Evolutionary conservation across 108 stramenopile species (phyloP).

Genomic region (Parietichytrium sp.): DNA sequence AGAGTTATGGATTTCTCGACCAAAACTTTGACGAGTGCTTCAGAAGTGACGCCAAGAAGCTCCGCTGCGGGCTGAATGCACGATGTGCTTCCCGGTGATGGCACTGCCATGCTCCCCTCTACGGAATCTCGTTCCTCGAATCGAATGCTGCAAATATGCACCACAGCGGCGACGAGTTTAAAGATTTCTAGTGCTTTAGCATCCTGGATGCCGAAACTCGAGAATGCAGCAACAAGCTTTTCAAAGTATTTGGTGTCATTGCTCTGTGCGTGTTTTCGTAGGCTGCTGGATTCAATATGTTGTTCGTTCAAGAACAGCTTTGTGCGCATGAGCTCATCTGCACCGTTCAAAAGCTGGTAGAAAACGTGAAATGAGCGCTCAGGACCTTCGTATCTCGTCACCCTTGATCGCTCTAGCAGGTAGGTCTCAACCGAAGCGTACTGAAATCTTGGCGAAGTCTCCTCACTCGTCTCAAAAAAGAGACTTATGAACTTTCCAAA

Average conservation of each 20-base stretch:
- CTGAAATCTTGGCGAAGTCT: background rate
- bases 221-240: background rate
- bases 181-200: slow-evolving; percentile 69
- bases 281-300: slow-evolving; percentile 38
- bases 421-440: slow-evolving; percentile 10
- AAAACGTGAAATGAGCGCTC: slow-evolving; percentile 85
- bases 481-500: slow-evolving; percentile 70
- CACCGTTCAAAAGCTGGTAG: slow-evolving; percentile 68
- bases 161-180: slow-evolving; percentile 76
- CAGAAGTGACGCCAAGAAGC: slow-evolving; percentile 76
- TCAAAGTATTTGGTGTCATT: slow-evolving; percentile 28
- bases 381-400: background rate
- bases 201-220: slow-evolving; percentile 46
- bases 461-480: slow-evolving; percentile 38
- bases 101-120: background rate
- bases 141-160: slow-evolving; percentile 81
- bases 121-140: slow-evolving; percentile 61
- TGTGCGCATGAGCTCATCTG: background rate
- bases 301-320: slow-evolving; percentile 33
- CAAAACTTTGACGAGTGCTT: slow-evolving; percentile 72
- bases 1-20: slow-evolving; percentile 68
- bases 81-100: background rate
- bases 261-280: background rate
- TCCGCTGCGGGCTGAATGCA: slow-evolving; percentile 65
- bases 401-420: slow-evolving; percentile 14